These are phyloP conservation scores for Stachybotrys echinatus DNA, from an alignment of 2,329 filamentous ascomycete genomes.

Conservation along the genomic window DNA sequence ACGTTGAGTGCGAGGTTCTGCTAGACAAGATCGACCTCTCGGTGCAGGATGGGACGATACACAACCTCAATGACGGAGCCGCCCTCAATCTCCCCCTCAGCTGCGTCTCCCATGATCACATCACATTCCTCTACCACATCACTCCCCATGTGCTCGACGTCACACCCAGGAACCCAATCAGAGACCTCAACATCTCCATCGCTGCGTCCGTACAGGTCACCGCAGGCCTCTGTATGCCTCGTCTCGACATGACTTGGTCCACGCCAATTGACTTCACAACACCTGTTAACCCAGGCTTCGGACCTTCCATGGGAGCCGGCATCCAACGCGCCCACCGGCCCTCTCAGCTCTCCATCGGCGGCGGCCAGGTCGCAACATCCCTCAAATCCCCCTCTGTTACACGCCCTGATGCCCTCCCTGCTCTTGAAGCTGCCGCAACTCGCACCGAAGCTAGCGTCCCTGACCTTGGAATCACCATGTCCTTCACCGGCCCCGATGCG, in stretches of 20 bases:
- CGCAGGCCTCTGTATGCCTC: conserved; percentile 53
- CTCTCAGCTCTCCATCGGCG: conserved; percentile 56
- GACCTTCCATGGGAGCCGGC: conserved; percentile 45
- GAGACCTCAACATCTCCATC: conserved; percentile 55
- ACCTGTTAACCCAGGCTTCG: conserved; percentile 59
- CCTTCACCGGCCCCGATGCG: conserved; percentile 56
- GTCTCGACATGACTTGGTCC: conserved; percentile 61
- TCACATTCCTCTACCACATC: conserved; percentile 69
- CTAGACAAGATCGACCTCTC: conserved; percentile 55
- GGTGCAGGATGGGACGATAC: conserved; percentile 52
- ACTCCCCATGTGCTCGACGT: conserved; percentile 43
- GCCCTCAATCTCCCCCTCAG: conserved; percentile 48
- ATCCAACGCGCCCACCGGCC: conserved; percentile 58
- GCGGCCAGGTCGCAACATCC: conserved; percentile 47
- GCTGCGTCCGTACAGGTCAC: conserved; percentile 52
- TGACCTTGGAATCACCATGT: conserved; percentile 69
- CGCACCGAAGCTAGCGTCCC: conserved; percentile 42
- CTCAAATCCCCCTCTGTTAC: conserved; percentile 51
- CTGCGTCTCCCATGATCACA: conserved; percentile 67
- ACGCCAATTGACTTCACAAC: conserved; percentile 65
- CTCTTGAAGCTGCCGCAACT: conserved; percentile 48
- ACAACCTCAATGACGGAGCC: conserved; percentile 48
- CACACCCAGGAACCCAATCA: conserved; percentile 38
- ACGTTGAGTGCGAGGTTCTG: conserved; percentile 60
- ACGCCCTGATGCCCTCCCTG: conserved; percentile 55